Conservation (phyloP, 208 protist genomes). For the Trypanosoma melophagium region DNA sequence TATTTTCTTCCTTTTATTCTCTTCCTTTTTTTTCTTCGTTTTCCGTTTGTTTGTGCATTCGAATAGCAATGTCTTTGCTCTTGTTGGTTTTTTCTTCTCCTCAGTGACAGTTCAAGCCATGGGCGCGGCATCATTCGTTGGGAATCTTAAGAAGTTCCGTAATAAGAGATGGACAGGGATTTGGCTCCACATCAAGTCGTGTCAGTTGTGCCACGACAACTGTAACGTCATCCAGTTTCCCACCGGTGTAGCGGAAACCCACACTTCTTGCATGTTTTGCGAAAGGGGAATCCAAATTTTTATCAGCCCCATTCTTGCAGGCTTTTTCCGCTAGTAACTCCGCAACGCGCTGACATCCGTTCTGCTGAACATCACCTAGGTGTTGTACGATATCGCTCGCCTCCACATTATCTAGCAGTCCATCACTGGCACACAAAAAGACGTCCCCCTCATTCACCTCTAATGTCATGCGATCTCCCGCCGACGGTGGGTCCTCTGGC, state of each 20-base stretch:
- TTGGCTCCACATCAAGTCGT: conserved; percentile 22
- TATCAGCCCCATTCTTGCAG: conserved; percentile 49
- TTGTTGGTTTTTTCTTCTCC: conserved; percentile 4
- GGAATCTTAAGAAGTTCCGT: conserved; percentile 39
- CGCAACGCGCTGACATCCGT: conserved; percentile 63
- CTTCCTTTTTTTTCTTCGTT: background rate
- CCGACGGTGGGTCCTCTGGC: conserved; percentile 67
- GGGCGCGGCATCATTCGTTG: background rate
- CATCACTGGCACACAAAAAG: conserved; percentile 79
- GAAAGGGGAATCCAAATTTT: conserved; percentile 73
- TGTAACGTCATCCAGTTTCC: conserved; percentile 88
- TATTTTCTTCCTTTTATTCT: background rate
- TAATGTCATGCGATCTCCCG: conserved; percentile 58
- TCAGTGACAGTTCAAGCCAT: background rate
- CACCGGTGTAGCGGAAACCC: conserved; percentile 71
- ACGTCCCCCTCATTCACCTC: conserved; percentile 68
- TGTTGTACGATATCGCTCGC: conserved; percentile 53
- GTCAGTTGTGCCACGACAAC: conserved; percentile 79
- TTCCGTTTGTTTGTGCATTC: background rate
- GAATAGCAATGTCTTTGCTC: background rate
- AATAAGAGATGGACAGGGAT: conserved; percentile 49
- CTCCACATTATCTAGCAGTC: conserved; percentile 84
- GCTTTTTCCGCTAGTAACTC: conserved; percentile 56
- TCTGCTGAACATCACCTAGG: conserved; percentile 37
- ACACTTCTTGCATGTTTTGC: conserved; percentile 55